Percentiles rank a stretch among this genome's conserved stretches.
phyloP scores from a whole-genome alignment of 495 filamentous ascomycete species.

The Podospora fimiseda region DNA sequence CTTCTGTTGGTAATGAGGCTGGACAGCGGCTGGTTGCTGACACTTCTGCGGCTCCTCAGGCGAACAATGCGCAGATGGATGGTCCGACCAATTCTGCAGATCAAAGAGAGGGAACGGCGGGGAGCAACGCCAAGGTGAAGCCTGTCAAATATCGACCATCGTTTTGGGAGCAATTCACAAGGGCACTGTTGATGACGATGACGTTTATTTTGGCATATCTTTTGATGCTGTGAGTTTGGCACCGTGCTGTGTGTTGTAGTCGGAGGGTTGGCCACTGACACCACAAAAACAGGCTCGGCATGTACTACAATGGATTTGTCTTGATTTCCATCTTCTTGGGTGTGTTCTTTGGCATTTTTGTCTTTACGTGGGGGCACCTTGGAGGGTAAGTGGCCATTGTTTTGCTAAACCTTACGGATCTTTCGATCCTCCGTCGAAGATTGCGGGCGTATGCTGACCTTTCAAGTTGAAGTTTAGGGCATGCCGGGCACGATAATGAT shows the following conservation, averaged over 20 bases:
- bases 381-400: constrained; percentile 1
- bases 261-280: too few relatives aligned
- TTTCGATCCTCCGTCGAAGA: too few relatives aligned
- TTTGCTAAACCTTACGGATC: too few relatives aligned
- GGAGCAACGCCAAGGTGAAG: background rate
- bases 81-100: background rate
- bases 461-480: background rate
- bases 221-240: background rate
- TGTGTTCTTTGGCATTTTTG: background rate
- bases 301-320: constrained; percentile 2
- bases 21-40: too few relatives aligned
- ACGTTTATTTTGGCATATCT: constrained; percentile 1
- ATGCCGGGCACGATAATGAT: background rate
- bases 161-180: background rate
- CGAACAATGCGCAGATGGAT: background rate
- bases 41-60: too few relatives aligned
- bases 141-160: background rate
- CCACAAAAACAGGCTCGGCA: background rate
- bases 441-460: too few relatives aligned
- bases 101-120: background rate
- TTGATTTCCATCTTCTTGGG: background rate
- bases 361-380: background rate
- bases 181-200: background rate
- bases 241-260: background rate
- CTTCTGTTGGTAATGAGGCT: too few relatives aligned